Evolutionary conservation across 805 yeast genomes (phyloP).

Genomic region (Yueomyces sinensis): DNA sequence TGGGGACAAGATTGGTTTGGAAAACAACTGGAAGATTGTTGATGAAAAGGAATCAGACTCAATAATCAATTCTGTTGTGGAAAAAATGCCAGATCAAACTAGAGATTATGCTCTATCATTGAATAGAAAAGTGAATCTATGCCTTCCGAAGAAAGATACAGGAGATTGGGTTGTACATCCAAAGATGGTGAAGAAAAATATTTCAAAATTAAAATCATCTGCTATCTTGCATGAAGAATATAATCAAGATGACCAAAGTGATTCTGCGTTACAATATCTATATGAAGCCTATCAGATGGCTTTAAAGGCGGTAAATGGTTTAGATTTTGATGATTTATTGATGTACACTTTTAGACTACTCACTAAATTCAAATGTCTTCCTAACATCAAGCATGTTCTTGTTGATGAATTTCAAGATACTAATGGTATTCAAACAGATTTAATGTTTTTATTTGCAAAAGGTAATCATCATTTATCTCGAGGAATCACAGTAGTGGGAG

Average conservation of each 20-base stretch:
- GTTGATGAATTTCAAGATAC: slow-evolving; percentile 97
- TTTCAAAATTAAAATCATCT: slow-evolving; percentile 44
- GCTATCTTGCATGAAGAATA: slow-evolving; percentile 36
- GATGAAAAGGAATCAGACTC: slow-evolving; percentile 46
- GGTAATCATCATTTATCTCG: slow-evolving; percentile 28
- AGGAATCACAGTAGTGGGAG: slow-evolving; percentile 83
- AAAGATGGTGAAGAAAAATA: slow-evolving; percentile 29
- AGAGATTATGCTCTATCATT: slow-evolving; percentile 21
- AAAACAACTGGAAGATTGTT: slow-evolving; percentile 36
- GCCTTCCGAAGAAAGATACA: slow-evolving; percentile 12
- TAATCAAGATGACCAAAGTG: slow-evolving; percentile 12
- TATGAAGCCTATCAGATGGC: slow-evolving; percentile 41
- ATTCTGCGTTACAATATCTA: slow-evolving; percentile 25
- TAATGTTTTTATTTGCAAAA: slow-evolving; percentile 41
- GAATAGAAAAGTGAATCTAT: slow-evolving; percentile 18
- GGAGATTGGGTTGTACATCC: slow-evolving; percentile 29
- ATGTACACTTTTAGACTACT: slow-evolving; percentile 41
- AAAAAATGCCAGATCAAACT: slow-evolving; percentile 21
- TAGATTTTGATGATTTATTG: slow-evolving; percentile 82
- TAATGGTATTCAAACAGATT: slow-evolving; percentile 56
- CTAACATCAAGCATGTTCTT: slow-evolving; percentile 50
- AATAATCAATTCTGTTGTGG: slow-evolving; percentile 25
- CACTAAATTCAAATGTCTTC: slow-evolving; percentile 29
- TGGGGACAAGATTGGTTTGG: slow-evolving; percentile 38
- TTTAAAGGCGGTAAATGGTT: slow-evolving; percentile 29